Evolutionary conservation across 2,329 filamentous ascomycete genomes (phyloP), one percentile per base, ranked within the genome.

Genomic region (Gaeumannomyces tritici): DNA sequence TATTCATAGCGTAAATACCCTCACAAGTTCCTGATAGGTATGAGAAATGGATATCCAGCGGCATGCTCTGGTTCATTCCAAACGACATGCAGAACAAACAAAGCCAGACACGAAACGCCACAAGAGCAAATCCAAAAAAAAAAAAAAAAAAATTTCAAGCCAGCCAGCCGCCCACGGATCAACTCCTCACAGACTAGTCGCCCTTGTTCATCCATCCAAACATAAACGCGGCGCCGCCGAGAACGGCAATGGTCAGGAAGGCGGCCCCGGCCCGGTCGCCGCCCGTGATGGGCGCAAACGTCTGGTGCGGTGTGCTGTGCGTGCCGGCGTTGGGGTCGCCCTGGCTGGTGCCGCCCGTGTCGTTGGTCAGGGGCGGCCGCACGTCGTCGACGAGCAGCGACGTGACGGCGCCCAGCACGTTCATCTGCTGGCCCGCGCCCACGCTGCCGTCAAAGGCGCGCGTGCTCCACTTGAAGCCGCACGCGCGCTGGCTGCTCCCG

Each of bases 341-440:
- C 42, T 62, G 35, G 61, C 70, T 73, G 15, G 72, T 79, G 26
- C 80, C 81, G 56, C 80, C 80, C 1, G 77, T 80, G 1, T 59
- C 64, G 8, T 75, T 75, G 0, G 76, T 77, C 51, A 75, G 65
- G 5, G 76, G 74, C 1, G 64, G 62, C 9, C 54, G 26, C 9
- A 64, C 69, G 1, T 31, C 63, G 58, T 71, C 69, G 56, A 77
- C 69, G n/a, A 82, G 70, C 21, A 76, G 75, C 2, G 75, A 74
- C 61, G 79, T 77, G 55, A 86, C 76, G 18, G 81, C 75, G 47
- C 78, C 77, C 55, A 84, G 73, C 0, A 80, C 81, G 65, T 78
- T 80, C 71, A 85, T 80, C 70, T 84, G 79, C 70, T 85, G 78
- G 57, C 83, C 81, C 63, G 83, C 79, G 61, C 82, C 80, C 28